phyloP scores from a whole-genome alignment of 768 basidiomycete species.

The Hygrophoropsis aurantiaca region DNA sequence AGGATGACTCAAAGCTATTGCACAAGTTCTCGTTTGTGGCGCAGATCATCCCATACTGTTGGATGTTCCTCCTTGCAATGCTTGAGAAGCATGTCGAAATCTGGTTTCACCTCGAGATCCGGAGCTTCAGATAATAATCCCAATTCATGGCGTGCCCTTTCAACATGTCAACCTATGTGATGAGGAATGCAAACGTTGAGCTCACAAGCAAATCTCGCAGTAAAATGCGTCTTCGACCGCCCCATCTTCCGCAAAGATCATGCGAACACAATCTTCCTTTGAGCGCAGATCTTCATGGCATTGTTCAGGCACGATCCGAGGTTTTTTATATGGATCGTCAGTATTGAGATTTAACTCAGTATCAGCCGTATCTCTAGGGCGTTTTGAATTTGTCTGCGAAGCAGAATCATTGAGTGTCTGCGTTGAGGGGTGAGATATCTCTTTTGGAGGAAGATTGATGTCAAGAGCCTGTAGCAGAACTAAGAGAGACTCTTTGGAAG shows the following conservation, averaged over 20 bases:
- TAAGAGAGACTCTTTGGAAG: too few relatives aligned
- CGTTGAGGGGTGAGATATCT: too few relatives aligned
- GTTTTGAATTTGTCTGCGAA: constrained; percentile 5
- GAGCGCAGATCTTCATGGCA: constrained; percentile 32
- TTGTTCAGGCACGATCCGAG: too few relatives aligned
- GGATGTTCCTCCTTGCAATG: constrained; percentile 53
- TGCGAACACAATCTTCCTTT: constrained; percentile 41
- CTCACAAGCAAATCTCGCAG: constrained; percentile 57
- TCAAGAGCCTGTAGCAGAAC: too few relatives aligned
- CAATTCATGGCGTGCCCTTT: constrained; percentile 25
- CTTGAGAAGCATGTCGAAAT: constrained; percentile 41
- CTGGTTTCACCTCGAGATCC: constrained; percentile 24
- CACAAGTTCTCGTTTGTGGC: constrained; percentile 13
- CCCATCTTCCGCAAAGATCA: constrained; percentile 34
- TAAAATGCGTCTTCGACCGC: constrained; percentile 27
- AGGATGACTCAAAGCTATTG: too few relatives aligned
- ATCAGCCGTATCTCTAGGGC: background rate
- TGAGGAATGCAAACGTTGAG: constrained; percentile 8
- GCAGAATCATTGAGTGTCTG: too few relatives aligned
- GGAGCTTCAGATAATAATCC: constrained; percentile 27
- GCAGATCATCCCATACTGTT: constrained; percentile 47
- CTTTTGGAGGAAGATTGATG: too few relatives aligned
- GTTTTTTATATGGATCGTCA: too few relatives aligned
- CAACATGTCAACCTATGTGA: background rate
- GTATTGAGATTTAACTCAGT: too few relatives aligned